Percentiles rank a stretch among this genome's conserved stretches.
These are phyloP conservation scores for Rhododendron molle DNA, from an alignment of 148 eudicot genomes.

Conservation along the genomic window DNA sequence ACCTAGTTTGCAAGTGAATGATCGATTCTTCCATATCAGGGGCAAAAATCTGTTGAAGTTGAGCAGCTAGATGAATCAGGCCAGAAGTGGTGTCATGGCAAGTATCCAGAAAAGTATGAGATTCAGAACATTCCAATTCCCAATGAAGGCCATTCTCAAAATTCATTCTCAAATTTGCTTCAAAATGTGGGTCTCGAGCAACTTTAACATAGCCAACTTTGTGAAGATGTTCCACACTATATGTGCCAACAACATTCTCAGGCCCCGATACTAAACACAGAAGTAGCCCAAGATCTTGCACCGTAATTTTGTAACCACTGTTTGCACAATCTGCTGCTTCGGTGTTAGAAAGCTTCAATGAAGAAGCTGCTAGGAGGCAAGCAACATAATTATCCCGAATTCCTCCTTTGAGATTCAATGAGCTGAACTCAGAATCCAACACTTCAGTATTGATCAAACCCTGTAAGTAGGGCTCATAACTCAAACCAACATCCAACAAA, in stretches of 20 bases:
- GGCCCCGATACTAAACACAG: constrained; percentile 37
- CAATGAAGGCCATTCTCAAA: constrained; percentile 49
- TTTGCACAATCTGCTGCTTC: constrained; percentile 27
- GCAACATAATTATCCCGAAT: constrained; percentile 39
- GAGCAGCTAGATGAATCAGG: constrained; percentile 58
- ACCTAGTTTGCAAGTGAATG: constrained; percentile 84
- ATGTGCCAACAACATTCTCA: constrained; percentile 29
- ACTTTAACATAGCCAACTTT: constrained; percentile 72
- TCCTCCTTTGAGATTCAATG: constrained; percentile 24
- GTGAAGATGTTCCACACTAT: constrained; percentile 49
- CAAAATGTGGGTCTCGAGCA: constrained; percentile 62
- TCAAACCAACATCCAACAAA: constrained; percentile 74
- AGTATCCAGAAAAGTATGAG: constrained; percentile 57
- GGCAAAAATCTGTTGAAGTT: constrained; percentile 86
- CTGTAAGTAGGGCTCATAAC: constrained; percentile 73
- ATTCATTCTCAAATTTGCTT: constrained; percentile 49
- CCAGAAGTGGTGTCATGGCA: constrained; percentile 88
- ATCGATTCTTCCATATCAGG: constrained; percentile 83
- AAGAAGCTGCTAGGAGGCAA: constrained; percentile 75
- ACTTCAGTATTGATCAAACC: constrained; percentile 23
- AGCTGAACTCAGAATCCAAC: constrained; percentile 21
- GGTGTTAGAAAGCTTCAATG: constrained; percentile 56
- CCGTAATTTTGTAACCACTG: constrained; percentile 48
- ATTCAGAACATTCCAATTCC: constrained; percentile 73
- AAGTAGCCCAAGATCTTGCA: constrained; percentile 80